These are phyloP conservation scores for Termitomyces sp. DNA, from an alignment of 768 basidiomycete species.

Conservation along the genomic window DNA sequence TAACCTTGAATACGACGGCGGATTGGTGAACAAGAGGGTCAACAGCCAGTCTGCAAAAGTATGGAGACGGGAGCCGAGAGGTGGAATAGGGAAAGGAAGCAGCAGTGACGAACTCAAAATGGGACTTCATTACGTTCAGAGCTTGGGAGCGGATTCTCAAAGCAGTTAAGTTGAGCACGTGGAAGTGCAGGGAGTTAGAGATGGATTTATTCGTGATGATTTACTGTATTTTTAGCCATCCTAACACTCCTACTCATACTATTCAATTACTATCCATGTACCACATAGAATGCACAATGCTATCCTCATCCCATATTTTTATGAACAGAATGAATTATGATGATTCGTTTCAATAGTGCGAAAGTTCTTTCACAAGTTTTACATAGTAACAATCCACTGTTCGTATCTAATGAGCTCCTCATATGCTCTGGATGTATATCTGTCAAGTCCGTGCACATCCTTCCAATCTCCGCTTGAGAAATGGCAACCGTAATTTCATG, in stretches of 20 bases:
- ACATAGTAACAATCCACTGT: slow-evolving; percentile 10
- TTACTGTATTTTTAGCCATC: slow-evolving; percentile 6
- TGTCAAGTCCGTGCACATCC: slow-evolving; percentile 2
- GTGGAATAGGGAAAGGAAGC: slow-evolving; percentile 24
- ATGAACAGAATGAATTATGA: not conserved
- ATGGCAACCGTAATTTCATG: slow-evolving; percentile 35
- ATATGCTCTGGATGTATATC: slow-evolving; percentile 3
- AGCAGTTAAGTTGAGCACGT: slow-evolving; percentile 14
- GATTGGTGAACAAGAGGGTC: slow-evolving; percentile 36
- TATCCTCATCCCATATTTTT: slow-evolving; percentile 3
- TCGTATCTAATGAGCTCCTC: slow-evolving; percentile 8
- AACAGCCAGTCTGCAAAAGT: slow-evolving; percentile 65
- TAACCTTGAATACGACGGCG: slow-evolving; percentile 17
- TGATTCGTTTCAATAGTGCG: slow-evolving; percentile 10
- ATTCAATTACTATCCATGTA: slow-evolving; percentile 10
- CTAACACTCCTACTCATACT: slow-evolving; percentile 9
- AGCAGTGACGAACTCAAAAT: slow-evolving; percentile 63
- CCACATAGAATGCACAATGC: slow-evolving; percentile 11
- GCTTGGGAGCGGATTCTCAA: slow-evolving; percentile 51
- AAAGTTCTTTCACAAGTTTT: slow-evolving; percentile 12
- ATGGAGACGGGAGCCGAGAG: slow-evolving; percentile 20
- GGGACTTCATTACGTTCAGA: slow-evolving; percentile 66
- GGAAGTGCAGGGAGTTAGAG: slow-evolving; percentile 8
- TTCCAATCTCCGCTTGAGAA: not conserved
- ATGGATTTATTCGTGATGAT: slow-evolving; percentile 3